Evolutionary conservation across 768 basidiomycete species (phyloP).

Genomic region (Auriscalpium microsporum): DNA sequence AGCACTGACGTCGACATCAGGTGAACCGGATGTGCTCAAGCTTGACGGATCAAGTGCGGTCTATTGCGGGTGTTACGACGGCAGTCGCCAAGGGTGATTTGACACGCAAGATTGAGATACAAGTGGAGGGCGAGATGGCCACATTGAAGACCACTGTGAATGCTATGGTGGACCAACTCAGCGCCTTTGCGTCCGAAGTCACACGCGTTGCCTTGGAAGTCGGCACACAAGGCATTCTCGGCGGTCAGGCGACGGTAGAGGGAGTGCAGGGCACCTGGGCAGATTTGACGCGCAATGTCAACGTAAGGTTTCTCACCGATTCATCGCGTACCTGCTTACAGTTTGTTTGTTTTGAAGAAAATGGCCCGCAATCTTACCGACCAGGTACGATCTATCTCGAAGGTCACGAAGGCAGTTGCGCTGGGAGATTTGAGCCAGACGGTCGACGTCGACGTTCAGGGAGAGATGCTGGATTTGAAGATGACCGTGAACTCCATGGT

Average conservation of each 20-base stretch:
- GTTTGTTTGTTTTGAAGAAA: constrained; percentile 39
- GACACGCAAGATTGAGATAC: constrained; percentile 85
- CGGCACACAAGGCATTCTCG: constrained; percentile 80
- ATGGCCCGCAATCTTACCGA: constrained; percentile 82
- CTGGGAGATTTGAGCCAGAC: constrained; percentile 75
- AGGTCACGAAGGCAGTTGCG: constrained; percentile 72
- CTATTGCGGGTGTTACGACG: constrained; percentile 74
- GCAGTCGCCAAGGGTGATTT: constrained; percentile 84
- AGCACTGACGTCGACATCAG: constrained; percentile 21
- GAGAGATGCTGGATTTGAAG: constrained; percentile 87
- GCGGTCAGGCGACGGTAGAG: constrained; percentile 80
- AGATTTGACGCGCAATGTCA: constrained; percentile 79
- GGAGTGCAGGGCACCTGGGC: constrained; percentile 90
- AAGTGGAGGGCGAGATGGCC: constrained; percentile 77
- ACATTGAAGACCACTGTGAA: constrained; percentile 77
- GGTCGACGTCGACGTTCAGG: constrained; percentile 88
- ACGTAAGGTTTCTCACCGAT: constrained; percentile 37
- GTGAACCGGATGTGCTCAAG: constrained; percentile 74
- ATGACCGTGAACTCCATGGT: constrained; percentile 78
- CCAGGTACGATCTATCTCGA: constrained; percentile 87
- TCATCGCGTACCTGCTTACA: background rate
- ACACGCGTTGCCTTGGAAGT: constrained; percentile 78
- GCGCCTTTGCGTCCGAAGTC: constrained; percentile 76
- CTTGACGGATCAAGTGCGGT: constrained; percentile 67
- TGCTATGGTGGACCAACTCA: constrained; percentile 82